A percentile compares a stretch with the other conserved stretches of the same genome.
phyloP scores from a whole-genome alignment of 257 asterid genomes.

The Pogostemon cablin region DNA sequence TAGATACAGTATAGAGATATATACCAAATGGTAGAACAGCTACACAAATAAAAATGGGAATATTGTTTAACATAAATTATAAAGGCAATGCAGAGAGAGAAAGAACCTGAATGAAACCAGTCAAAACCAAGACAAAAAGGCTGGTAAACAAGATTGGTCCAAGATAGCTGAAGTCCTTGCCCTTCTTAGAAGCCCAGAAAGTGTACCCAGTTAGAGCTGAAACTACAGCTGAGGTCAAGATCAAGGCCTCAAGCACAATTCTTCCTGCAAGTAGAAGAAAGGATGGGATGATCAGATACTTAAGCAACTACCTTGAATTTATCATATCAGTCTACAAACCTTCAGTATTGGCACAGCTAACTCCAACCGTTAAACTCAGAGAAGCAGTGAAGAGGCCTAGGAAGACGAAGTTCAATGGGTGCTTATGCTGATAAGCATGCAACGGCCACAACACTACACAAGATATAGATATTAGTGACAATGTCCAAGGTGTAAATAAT shows the following conservation, averaged over 20 bases:
- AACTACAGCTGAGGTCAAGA: constrained; percentile 95
- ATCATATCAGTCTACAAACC: constrained; percentile 52
- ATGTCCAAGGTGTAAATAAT: background rate
- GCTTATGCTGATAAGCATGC: constrained; percentile 84
- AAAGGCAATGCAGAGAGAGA: background rate
- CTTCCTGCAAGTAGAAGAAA: constrained; percentile 54
- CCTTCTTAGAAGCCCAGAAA: constrained; percentile 99
- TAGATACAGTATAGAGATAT: background rate
- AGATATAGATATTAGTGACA: constrained; percentile 30
- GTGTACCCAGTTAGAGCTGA: constrained; percentile 85
- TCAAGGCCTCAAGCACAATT: constrained; percentile 89
- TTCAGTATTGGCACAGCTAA: constrained; percentile 93
- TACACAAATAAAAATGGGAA: background rate
- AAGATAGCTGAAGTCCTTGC: constrained; percentile 92
- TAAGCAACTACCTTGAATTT: constrained; percentile 7
- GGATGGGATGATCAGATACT: constrained; percentile 15
- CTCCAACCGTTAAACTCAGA: constrained; percentile 86
- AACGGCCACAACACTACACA: constrained; percentile 86
- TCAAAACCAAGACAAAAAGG: constrained; percentile 73
- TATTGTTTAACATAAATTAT: constrained; percentile 19
- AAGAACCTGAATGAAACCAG: constrained; percentile 84
- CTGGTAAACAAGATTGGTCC: constrained; percentile 97
- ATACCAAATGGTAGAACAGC: background rate
- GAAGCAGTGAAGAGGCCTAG: constrained; percentile 91
- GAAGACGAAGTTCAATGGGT: constrained; percentile 88